Conservation (phyloP, 225 moss, liverwort and hornwort species). For the Sphagnum contortum region DNA sequence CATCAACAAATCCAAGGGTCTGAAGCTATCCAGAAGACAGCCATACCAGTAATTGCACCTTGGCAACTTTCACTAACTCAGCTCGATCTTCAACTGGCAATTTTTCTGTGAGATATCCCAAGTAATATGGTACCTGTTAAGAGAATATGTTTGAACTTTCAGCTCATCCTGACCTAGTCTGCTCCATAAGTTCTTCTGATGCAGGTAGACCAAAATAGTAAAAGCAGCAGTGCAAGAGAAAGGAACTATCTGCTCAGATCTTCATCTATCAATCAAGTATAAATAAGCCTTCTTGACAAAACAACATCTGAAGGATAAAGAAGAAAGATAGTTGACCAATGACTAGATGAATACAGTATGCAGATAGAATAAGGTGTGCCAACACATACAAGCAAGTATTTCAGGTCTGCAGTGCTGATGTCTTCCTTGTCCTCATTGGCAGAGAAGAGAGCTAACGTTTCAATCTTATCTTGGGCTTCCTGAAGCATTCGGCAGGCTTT, state of each 20-base stretch:
- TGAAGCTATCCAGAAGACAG: no score
- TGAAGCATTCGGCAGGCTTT: conserved; percentile 61
- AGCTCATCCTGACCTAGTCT: no score
- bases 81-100: conserved; percentile 55
- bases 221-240: background rate
- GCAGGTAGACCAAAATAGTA: background rate
- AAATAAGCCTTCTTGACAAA: no score
- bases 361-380: no score
- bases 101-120: conserved; percentile 78
- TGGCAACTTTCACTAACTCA: conserved; percentile 46
- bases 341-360: no score
- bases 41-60: conserved; percentile 50
- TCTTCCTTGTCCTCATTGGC: conserved; percentile 96
- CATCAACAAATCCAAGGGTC: no score
- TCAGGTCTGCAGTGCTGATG: conserved; percentile 80
- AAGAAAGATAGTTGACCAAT: background rate
- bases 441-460: conserved; percentile 81
- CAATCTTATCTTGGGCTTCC: conserved; percentile 71
- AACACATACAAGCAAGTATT: conserved; percentile 64
- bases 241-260: no score
- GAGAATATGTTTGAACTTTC: background rate
- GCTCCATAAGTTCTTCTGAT: no score
- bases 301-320: background rate
- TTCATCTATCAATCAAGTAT: no score
- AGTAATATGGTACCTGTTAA: conserved; percentile 75